These are phyloP conservation scores for Diaporthe vexans DNA, from an alignment of 2,329 filamentous ascomycete species.

Conservation along the genomic window DNA sequence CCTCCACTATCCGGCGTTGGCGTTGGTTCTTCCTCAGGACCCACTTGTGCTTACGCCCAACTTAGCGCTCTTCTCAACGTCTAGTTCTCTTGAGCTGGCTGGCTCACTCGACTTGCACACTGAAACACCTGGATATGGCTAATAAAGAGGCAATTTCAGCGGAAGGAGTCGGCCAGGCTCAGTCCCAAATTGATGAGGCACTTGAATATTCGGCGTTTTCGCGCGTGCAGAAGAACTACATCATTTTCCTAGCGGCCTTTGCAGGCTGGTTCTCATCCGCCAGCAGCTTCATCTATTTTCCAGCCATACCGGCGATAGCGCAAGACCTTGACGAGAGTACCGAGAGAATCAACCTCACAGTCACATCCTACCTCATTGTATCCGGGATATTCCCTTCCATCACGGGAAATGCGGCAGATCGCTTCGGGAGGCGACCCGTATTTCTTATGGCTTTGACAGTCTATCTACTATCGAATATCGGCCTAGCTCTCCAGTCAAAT, in stretches of 20 bases:
- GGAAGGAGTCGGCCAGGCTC: not conserved
- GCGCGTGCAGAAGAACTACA: slow-evolving; percentile 5
- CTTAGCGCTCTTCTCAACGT: not conserved
- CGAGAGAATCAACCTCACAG: slow-evolving; percentile 44
- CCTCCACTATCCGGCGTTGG: not conserved
- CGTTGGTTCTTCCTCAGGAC: not conserved
- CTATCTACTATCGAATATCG: slow-evolving; percentile 42
- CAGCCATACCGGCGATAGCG: slow-evolving; percentile 40
- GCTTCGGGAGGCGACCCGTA: slow-evolving; percentile 37
- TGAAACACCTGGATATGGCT: not conserved
- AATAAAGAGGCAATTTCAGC: not conserved
- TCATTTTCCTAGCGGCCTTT: slow-evolving; percentile 21
- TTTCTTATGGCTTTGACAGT: slow-evolving; percentile 37
- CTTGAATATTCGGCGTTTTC: slow-evolving; percentile 15
- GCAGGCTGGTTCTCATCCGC: slow-evolving; percentile 31
- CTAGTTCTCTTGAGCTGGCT: not conserved
- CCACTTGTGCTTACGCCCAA: not conserved
- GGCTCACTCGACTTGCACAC: not conserved
- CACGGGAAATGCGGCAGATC: slow-evolving; percentile 42
- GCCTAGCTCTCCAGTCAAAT: slow-evolving; percentile 39
- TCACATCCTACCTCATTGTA: slow-evolving; percentile 45
- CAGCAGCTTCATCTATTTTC: slow-evolving; percentile 43
- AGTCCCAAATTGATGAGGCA: not conserved
- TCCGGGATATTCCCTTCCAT: slow-evolving; percentile 27
- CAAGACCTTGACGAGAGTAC: slow-evolving; percentile 40